Evolutionary conservation across 1,139 yeast species (phyloP), one percentile per base, ranked within the genome.

Genomic region (Yamadazyma siamensis): DNA sequence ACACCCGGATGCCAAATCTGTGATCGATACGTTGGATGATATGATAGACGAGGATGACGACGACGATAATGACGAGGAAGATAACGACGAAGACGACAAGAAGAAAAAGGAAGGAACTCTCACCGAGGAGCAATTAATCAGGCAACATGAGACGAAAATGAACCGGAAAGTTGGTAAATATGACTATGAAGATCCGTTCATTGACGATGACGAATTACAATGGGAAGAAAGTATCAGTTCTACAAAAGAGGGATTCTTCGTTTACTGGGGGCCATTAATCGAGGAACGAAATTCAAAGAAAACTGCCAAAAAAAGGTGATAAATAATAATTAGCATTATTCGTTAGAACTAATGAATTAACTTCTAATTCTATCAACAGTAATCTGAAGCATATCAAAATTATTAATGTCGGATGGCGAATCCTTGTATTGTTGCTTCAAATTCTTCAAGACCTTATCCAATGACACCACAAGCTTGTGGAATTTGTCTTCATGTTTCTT

Each of bases 171-270:
- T 81, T 29, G 96, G 96, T 6, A 88, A 87, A 50, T 94, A 94
- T 55, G 98, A 94, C 52, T 69, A 77, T 32, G 81, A 85, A 39
- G 99, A 94, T 58, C 98, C 98, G 2, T 94, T 94, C 50, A 91
- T 94, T 39, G 99, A 94, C 59, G 98, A 94, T 55, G 76, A 85
- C 16, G 99, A 91, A 57, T 65, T 88, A 47, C 75, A 79, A 39
- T 85, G 94, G 85, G 97, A 91, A 55, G 96, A 89, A 53, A 94
- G 85, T 45, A 80, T 95, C 7, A 91, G 94, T 3, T 78, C 94
- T 1, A 88, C 96, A 0, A 84, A 85, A 44, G 97, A 91, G 50
- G 98, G 98, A 3, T 94, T 91, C 55, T 94, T 91, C 49, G 96
- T 94, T 1, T 94, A 81, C 54, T 86, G 89, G 67, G 99, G 99